Evolutionary conservation across 306 rosid genomes (phyloP).

Genomic region (Cucumis melo): DNA sequence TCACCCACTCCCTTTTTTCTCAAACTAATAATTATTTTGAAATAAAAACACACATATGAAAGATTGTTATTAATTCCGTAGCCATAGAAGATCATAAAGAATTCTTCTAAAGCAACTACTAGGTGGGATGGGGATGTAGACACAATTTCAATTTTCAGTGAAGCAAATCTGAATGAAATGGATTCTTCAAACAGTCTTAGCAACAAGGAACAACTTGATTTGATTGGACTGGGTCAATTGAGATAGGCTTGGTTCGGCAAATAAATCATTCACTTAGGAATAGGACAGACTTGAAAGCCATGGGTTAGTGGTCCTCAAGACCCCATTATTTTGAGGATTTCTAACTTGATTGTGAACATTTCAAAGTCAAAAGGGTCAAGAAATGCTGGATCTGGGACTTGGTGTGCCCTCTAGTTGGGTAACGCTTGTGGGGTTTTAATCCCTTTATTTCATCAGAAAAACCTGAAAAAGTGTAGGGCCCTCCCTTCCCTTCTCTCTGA

Average conservation of each 20-base stretch:
- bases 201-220: background rate
- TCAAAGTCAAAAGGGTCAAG: slow-evolving; percentile 9
- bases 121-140: background rate
- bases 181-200: background rate
- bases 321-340: background rate
- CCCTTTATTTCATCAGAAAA: background rate
- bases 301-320: background rate
- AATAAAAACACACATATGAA: background rate
- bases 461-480: background rate
- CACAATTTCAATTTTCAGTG: background rate
- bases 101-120: background rate
- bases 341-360: slow-evolving; percentile 3
- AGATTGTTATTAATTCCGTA: too few relatives aligned
- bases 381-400: background rate
- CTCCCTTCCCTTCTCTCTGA: background rate
- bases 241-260: background rate
- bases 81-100: background rate
- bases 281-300: background rate
- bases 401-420: background rate
- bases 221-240: slow-evolving; percentile 6
- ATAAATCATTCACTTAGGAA: background rate
- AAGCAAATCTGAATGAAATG: background rate
- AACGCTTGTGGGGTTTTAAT: background rate
- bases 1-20: background rate
- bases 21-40: background rate